Base-by-base conservation (phyloP, 2,329 filamentous ascomycete genomes). In the Lithohypha guttulata region DNA sequence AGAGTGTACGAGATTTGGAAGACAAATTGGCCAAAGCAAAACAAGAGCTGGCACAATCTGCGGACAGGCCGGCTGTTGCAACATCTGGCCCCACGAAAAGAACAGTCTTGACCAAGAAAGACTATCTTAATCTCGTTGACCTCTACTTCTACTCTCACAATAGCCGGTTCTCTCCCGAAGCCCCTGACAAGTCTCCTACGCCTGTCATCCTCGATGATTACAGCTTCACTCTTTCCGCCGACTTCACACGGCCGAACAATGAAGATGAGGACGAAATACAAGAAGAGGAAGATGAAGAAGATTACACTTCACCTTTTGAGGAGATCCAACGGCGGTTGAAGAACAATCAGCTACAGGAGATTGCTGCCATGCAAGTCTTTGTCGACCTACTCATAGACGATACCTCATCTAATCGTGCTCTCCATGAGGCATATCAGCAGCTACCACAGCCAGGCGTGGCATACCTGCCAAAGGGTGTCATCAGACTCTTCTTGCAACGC, bases 401-500 rank as follows among this genome's bases (percentile, higher is more conserved):
- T 25, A 52, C 58, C 13, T 60, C 63, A 25, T 59, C 62, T 3
- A 69, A 69, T 42, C 60, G 68, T 34, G 58, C 63, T 8, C 53
- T 78, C 4, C 79, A 69, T 52, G 54, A 63, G 10, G 58, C 65
- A 1, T 80, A 77, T 55, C 61, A 63, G 45, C 53, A 57, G 11
- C 59, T 79, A 4, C 71, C 68, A 2, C 52, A 61, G 3, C 75
- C 74, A 0, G 67, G 73, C 18, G 63, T 76, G 1, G 56, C 65
- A 7, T 69, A 69, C 42, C 58, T 79, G 5, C 57, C 60, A 2
- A 56, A 61, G 14, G 43, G 54, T 3, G 61, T 76, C 33, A 73
- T 86, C 13, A 75, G 77, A 38, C 59, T 65, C 6, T 64, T 93
- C 14, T 64, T 93, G 37, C 75, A 73, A 39, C 72, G 77, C 28